phyloP scores from a whole-genome alignment of 371 early-diverging fungal genomes.

The Mucor irregularis region DNA sequence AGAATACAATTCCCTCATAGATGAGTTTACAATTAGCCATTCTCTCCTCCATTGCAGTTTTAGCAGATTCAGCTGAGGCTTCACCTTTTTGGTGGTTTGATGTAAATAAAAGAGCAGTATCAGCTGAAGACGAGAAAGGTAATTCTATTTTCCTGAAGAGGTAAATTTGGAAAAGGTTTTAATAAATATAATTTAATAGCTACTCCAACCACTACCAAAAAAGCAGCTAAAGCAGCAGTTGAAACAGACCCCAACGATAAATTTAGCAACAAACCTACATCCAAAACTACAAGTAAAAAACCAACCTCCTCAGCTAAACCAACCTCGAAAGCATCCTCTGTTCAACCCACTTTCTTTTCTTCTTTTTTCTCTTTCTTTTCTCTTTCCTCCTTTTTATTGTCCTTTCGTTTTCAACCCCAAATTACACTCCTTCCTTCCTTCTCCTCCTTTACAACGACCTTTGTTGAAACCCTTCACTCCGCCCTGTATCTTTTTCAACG shows the following conservation, averaged over 20 bases:
- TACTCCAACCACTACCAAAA: neutral
- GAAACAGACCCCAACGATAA: too few relatives aligned
- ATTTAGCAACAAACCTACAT: neutral
- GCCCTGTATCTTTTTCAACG: neutral
- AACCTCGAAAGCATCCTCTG: neutral
- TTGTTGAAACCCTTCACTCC: neutral
- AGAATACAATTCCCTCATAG: neutral
- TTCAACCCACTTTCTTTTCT: neutral
- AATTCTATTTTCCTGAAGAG: too few relatives aligned
- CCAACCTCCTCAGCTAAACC: neutral
- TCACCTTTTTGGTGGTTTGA: conserved; percentile 9
- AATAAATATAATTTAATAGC: too few relatives aligned
- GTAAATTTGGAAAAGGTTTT: too few relatives aligned
- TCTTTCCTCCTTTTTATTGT: neutral
- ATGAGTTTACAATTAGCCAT: conserved; percentile 15
- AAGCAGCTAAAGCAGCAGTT: neutral
- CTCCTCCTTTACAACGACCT: conserved; percentile 6
- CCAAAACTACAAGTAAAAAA: too few relatives aligned
- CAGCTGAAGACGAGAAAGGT: conserved; percentile 15
- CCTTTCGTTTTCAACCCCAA: conserved; percentile 6
- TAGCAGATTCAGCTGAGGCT: conserved; percentile 12
- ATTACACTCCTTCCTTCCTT: conserved; percentile 7
- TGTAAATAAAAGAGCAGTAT: conserved; percentile 11
- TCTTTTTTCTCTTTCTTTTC: conserved; percentile 4
- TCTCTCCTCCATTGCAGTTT: conserved; percentile 13